Conservation (phyloP, 2,329 filamentous ascomycete species). For the Talaromyces sp. region DNA sequence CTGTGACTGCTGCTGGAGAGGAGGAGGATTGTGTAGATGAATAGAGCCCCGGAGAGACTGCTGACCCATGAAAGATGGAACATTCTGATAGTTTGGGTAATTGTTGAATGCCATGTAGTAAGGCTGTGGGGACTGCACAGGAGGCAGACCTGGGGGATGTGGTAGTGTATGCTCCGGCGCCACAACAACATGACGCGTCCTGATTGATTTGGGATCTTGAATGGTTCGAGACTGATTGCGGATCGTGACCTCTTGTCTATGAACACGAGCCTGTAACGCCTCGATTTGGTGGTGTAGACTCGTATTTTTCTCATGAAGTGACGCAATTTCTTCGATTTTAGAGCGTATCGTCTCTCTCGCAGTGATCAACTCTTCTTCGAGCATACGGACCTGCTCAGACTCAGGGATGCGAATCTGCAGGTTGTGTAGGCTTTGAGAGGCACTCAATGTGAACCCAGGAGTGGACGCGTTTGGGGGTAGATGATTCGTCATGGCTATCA, state of each 20-base stretch:
- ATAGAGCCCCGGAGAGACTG: neutral
- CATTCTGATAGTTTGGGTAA: neutral
- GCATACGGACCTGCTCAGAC: neutral
- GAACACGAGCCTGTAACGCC: constrained; percentile 16
- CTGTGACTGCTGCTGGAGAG: neutral
- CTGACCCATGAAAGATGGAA: neutral
- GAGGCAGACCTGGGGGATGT: neutral
- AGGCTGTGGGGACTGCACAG: neutral
- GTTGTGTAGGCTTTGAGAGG: neutral
- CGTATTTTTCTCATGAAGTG: constrained; percentile 3
- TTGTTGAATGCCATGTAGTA: neutral
- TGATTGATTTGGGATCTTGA: constrained; percentile 16
- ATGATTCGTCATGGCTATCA: neutral
- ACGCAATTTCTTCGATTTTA: neutral
- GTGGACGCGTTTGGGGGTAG: neutral
- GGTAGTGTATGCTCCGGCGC: constrained; percentile 5
- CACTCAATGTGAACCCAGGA: neutral
- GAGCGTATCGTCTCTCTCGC: neutral
- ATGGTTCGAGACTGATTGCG: constrained; percentile 23
- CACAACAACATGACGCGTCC: constrained; percentile 3
- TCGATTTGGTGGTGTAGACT: neutral
- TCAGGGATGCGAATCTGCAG: neutral
- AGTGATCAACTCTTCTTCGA: neutral
- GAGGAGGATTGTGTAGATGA: neutral
- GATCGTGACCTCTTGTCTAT: constrained; percentile 21